Evolutionary conservation across 108 stramenopile genomes (phyloP).

Genomic region (Asterionellopsis glacialis): DNA sequence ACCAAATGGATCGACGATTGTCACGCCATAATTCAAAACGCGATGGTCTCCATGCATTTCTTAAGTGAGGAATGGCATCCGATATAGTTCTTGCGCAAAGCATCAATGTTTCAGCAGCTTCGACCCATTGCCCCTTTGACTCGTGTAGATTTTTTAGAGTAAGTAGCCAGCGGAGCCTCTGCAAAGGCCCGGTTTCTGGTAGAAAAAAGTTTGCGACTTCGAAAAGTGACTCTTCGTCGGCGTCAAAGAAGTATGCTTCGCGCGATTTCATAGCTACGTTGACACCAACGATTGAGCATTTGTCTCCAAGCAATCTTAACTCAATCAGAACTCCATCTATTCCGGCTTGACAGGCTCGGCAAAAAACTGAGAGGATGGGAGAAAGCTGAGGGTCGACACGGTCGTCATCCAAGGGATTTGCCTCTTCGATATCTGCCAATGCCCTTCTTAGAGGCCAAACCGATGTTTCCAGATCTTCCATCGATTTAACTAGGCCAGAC

Average conservation of each 20-base stretch:
- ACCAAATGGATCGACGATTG: constrained; percentile 54
- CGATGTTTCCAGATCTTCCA: constrained; percentile 56
- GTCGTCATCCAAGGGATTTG: constrained; percentile 79
- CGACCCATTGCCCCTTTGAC: constrained; percentile 73
- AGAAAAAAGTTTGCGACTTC: constrained; percentile 80
- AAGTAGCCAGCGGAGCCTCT: constrained; percentile 73
- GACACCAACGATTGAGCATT: constrained; percentile 33
- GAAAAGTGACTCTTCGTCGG: constrained; percentile 86
- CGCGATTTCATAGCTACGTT: constrained; percentile 2
- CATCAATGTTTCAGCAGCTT: constrained; percentile 78
- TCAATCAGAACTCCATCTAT: constrained; percentile 85
- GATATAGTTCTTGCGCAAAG: constrained; percentile 64
- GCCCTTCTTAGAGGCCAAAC: constrained; percentile 83
- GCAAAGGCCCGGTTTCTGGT: constrained; percentile 61
- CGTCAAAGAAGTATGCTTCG: constrained; percentile 51
- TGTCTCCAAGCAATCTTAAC: constrained; percentile 50
- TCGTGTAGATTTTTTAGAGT: constrained; percentile 67
- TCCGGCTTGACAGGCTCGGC: constrained; percentile 77
- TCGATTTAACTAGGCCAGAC: constrained; percentile 38
- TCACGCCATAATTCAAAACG: constrained; percentile 73
- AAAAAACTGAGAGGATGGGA: constrained; percentile 58
- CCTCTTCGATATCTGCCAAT: constrained; percentile 80
- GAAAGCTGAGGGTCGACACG: constrained; percentile 73
- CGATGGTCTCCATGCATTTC: constrained; percentile 68
- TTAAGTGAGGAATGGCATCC: constrained; percentile 59